A percentile compares a stretch with the other conserved stretches of the same genome.
Evolutionary conservation across 176 grass and related monocot species (phyloP).

Genomic region (Stipa capillata): DNA sequence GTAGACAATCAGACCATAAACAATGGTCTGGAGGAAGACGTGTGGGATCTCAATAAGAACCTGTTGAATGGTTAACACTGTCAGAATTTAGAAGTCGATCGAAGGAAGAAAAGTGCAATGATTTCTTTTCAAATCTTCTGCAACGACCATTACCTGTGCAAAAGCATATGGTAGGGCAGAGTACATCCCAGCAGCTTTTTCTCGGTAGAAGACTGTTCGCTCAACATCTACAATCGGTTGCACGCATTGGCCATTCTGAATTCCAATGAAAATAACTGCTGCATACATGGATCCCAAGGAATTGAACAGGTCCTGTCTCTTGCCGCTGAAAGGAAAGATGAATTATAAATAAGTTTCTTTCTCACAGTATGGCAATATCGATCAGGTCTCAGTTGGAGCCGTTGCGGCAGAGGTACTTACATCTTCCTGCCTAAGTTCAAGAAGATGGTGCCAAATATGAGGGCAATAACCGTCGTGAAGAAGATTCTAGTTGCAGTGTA

Average conservation of each 20-base stretch:
- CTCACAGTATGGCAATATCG: neutral
- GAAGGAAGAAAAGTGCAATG: neutral
- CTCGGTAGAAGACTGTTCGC: conserved; percentile 85
- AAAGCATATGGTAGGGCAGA: conserved; percentile 89
- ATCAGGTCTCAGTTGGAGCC: neutral
- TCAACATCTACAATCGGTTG: conserved; percentile 91
- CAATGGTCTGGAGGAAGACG: conserved; percentile 73
- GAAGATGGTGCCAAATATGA: conserved; percentile 91
- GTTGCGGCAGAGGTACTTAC: conserved; percentile 41
- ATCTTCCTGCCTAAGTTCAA: conserved; percentile 70
- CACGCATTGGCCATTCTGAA: conserved; percentile 88
- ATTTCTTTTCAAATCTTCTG: neutral
- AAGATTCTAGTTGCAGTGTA: conserved; percentile 92
- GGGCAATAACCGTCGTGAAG: conserved; percentile 77
- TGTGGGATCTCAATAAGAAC: conserved; percentile 91
- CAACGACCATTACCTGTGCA: conserved; percentile 56
- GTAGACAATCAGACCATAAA: conserved; percentile 87
- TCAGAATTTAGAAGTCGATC: neutral
- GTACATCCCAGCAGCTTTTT: conserved; percentile 96
- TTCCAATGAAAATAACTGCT: conserved; percentile 82
- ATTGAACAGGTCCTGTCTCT: conserved; percentile 63
- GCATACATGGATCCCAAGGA: conserved; percentile 89
- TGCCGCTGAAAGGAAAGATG: conserved; percentile 33
- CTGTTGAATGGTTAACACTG: conserved; percentile 24
- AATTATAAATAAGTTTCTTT: conserved; percentile 14